phyloP scores from a whole-genome alignment of 257 asterid genomes.

The Scutellaria baicalensis region DNA sequence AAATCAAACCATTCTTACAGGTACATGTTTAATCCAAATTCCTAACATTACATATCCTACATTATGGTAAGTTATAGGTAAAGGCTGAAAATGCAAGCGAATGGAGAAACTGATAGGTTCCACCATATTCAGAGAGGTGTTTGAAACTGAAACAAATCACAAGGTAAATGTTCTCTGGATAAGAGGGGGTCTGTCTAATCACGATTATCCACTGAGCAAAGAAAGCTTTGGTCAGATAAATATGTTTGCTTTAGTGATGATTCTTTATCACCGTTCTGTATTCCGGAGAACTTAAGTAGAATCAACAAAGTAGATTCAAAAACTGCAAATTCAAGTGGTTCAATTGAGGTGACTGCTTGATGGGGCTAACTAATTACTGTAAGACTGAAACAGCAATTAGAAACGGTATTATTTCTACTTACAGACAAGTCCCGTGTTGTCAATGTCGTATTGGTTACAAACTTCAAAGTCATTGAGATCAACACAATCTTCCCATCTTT shows the following conservation, averaged over 20 bases:
- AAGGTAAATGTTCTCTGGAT: neutral
- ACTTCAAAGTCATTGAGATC: slow-evolving; percentile 69
- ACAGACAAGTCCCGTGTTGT: slow-evolving; percentile 88
- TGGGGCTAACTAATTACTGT: neutral
- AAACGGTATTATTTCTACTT: slow-evolving; percentile 23
- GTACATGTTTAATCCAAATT: neutral
- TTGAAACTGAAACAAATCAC: neutral
- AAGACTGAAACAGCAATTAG: neutral
- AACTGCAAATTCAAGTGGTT: neutral
- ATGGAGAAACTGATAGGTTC: neutral
- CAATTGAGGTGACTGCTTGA: neutral
- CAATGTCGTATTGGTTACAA: slow-evolving; percentile 64
- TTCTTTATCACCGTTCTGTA: neutral
- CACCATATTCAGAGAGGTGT: neutral
- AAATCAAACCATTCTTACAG: neutral
- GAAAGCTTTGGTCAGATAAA: neutral
- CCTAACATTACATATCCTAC: neutral
- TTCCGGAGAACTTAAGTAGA: neutral
- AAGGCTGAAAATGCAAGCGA: neutral
- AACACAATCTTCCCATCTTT: slow-evolving; percentile 63
- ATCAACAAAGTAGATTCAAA: neutral
- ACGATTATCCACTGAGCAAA: neutral
- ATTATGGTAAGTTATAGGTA: neutral
- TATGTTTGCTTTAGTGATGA: neutral
- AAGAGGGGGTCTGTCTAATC: neutral